Percentiles rank a stretch among this genome's conserved stretches.
Evolutionary conservation across 2,329 filamentous ascomycete genomes (phyloP).

Genomic region (Clarireedia hainanense): DNA sequence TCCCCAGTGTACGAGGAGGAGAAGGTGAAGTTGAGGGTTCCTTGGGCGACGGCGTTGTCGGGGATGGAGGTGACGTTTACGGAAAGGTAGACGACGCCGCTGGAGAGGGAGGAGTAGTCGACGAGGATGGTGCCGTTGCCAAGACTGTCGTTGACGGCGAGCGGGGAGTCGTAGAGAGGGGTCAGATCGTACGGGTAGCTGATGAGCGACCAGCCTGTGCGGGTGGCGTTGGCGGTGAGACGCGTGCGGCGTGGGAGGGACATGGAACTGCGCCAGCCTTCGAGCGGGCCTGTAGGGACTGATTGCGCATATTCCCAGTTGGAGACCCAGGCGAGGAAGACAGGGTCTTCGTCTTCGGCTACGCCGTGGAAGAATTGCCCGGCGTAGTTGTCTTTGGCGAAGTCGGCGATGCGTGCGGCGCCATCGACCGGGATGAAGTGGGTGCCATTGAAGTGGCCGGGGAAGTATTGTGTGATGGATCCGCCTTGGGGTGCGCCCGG

Average conservation of each 20-base stretch:
- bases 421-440: conserved; percentile 43
- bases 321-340: conserved; percentile 45
- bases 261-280: conserved; percentile 47
- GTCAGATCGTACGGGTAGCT: conserved; percentile 41
- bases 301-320: conserved; percentile 52
- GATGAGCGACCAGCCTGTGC: conserved; percentile 44
- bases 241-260: conserved; percentile 45
- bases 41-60: conserved; percentile 12
- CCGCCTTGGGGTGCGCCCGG: conserved; percentile 50
- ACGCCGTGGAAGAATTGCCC: conserved; percentile 46
- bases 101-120: conserved; percentile 42
- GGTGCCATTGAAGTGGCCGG: conserved; percentile 56
- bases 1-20: conserved; percentile 41
- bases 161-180: conserved; percentile 37
- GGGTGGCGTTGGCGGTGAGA: conserved; percentile 40
- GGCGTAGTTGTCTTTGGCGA: conserved; percentile 47
- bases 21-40: conserved; percentile 45
- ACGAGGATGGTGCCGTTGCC: conserved; percentile 41
- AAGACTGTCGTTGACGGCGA: conserved; percentile 37
- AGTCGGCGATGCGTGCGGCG: conserved; percentile 37
- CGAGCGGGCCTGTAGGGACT: conserved; percentile 44
- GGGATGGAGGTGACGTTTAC: conserved; percentile 41
- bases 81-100: conserved; percentile 46
- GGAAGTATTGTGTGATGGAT: conserved; percentile 47
- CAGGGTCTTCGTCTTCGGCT: conserved; percentile 28